Percentiles rank a stretch among this genome's conserved stretches.
Conservation (phyloP, 768 basidiomycete species). For the Mycena kentingensis region DNA sequence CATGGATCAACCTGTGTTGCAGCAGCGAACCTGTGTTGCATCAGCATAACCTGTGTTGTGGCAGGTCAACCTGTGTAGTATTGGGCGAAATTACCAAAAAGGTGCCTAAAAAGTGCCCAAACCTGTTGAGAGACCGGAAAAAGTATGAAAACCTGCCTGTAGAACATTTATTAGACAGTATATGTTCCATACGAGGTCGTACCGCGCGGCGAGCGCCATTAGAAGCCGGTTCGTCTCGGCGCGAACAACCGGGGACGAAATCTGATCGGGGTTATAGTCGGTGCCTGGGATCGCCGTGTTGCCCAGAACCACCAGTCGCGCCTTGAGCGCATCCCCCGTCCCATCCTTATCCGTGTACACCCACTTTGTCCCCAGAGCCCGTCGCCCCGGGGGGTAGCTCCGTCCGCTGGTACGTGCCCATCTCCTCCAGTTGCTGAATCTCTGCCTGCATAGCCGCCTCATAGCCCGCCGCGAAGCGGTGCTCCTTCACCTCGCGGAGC, state of each 20-base stretch:
- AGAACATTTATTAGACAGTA: no score
- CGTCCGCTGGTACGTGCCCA: conserved; percentile 22
- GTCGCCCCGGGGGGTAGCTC: conserved; percentile 16
- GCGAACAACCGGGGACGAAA: conserved; percentile 18
- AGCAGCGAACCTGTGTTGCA: no score
- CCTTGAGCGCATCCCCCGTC: conserved; percentile 32
- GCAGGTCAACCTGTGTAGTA: no score
- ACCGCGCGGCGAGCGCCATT: conserved; percentile 30
- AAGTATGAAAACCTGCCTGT: no score
- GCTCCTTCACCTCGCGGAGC: conserved; percentile 3
- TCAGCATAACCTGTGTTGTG: no score
- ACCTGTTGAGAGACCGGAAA: no score
- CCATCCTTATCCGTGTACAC: conserved; percentile 34
- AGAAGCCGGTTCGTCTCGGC: conserved; percentile 17
- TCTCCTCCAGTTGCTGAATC: conserved; percentile 15
- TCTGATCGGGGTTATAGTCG: conserved; percentile 31
- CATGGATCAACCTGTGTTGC: no score
- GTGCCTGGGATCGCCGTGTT: conserved; percentile 36
- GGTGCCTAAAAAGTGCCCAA: no score
- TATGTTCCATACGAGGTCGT: no score
- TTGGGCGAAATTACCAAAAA: no score
- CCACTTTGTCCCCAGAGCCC: conserved; percentile 25
- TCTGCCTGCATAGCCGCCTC: conserved; percentile 19
- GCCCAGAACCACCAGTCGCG: conserved; percentile 19
- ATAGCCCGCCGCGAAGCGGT: conserved; percentile 23